Evolutionary conservation across 2,329 filamentous ascomycete species (phyloP), one percentile per base, ranked within the genome.

Genomic region (Elsinoe australis): DNA sequence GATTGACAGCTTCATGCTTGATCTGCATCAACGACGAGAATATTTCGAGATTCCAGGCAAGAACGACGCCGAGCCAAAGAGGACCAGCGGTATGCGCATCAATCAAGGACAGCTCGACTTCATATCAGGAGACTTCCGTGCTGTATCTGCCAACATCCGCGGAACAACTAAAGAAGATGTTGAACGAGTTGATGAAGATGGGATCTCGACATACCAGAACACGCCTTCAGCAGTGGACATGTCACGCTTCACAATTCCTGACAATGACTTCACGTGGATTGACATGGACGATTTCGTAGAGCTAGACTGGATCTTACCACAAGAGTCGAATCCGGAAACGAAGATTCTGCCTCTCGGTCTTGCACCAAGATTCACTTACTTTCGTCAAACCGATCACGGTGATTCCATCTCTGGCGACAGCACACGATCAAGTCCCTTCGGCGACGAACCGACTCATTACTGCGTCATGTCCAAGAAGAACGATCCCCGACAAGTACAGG

Each of bases 281-380:
- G 92, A 98, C 60, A 96, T 98, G 88, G 92, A 98, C 61, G 92
- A 98, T 63, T 98, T 98, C 66, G 89, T 98, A 22, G 92, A 98
- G 64, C 71, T 98, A 17, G 94, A 95, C 62, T 96, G 90, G 90
- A 89, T 95, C 47, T 68, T 95, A 18, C 90, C 90, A 0, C 84
- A 87, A 10, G 87, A 94, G 60, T 80, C 84, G 24, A 94, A 95
- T 55, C 89, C 90, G 0, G 84, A 94, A 56, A 96, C 90, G 0
- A 89, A 92, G 64, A 98, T 98, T 36, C 68, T 98, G 47, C 94
- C 94, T 0, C 75, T 98, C 6, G 89, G 86, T 0, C 96, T 83
- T 59, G 87, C 90, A 15, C 94, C 92, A n/a, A 80, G 92, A 1
- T 85, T 98, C 59, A 96, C 92, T 0, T 98, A 98, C 65, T 95